Evolutionary conservation across 2,329 filamentous ascomycete genomes (phyloP), one percentile per base, ranked within the genome.

Genomic region (Colletotrichum theobromicola): DNA sequence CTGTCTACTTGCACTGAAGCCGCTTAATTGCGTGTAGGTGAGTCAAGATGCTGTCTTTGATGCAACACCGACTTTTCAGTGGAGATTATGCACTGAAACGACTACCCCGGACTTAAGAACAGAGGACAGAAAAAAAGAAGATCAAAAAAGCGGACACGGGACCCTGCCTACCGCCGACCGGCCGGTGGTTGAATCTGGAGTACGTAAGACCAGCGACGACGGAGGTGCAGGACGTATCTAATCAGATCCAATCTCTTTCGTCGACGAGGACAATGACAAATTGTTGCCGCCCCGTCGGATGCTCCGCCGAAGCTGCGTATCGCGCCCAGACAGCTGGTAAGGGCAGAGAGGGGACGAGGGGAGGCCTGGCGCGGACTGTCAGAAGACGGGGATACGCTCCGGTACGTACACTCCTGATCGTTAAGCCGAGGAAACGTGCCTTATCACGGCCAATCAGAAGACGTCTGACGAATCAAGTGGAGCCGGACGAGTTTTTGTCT

Each of bases 231-330:
- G 67, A 53, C 53, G 50, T 60, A 66, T 74, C 67, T 76, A 74
- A 74, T 74, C 71, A 74, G 67, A 74, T 74, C 57, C 42, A 58
- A 74, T 72, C 57, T 70, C 61, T 50, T 61, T 70, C 50, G 50
- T 53, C 42, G 30, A 16, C 57, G 34, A 42, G 21, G 30, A 57
- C 35, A 34, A 74, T 70, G 67, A 70, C 67, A 69, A 72, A 69
- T 72, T 55, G 57, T 55, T 60, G 67, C 30, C 53, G 57, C 57
- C 32, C 69, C 69, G 53, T 53, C 53, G 15, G 21, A 13, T 16
- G 61, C 30, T 21, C 70, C 70, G 69, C 32, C 26, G 2, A 2
- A 63, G 42, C 42, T 37, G 42, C n/a, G 15, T 30, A 76, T 67
- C 13, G 62, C 74, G 13, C 24, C 26, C 15, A 12, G 34, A 57